phyloP scores from a whole-genome alignment of 768 basidiomycete genomes.

The Amyloporia xantha region DNA sequence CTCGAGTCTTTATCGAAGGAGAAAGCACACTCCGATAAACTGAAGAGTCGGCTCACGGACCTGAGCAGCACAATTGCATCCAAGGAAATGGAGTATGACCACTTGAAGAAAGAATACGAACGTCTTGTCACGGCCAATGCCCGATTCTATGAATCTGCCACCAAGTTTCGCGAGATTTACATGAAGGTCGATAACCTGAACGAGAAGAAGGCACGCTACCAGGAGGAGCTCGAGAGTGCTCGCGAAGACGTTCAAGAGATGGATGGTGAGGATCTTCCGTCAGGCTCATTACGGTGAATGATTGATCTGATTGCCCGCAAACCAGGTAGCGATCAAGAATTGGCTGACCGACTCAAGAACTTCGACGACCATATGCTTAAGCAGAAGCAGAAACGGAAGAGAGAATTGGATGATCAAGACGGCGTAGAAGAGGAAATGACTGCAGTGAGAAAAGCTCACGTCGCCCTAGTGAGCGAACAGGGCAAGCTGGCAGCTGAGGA shows the following conservation, averaged over 20 bases:
- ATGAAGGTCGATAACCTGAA: constrained; percentile 58
- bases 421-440: constrained; percentile 57
- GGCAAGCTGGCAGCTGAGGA: constrained; percentile 71
- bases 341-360: constrained; percentile 48
- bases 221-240: constrained; percentile 55
- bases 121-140: constrained; percentile 60
- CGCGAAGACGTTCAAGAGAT: constrained; percentile 56
- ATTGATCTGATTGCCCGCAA: neutral
- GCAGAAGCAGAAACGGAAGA: constrained; percentile 42
- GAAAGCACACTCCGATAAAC: constrained; percentile 82
- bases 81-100: constrained; percentile 72
- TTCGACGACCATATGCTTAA: constrained; percentile 51
- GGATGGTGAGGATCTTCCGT: constrained; percentile 4
- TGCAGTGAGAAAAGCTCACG: constrained; percentile 44
- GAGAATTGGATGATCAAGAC: constrained; percentile 46
- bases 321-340: constrained; percentile 67
- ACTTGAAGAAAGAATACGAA: constrained; percentile 60
- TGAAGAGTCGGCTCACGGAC: constrained; percentile 58
- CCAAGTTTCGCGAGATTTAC: constrained; percentile 82
- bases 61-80: constrained; percentile 53
- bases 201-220: constrained; percentile 52
- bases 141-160: constrained; percentile 76
- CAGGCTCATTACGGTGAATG: neutral
- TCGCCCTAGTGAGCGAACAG: constrained; percentile 49
- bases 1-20: constrained; percentile 71